Base-by-base conservation (phyloP, 176 grass and related monocot genomes). In the Juncus inflexus region DNA sequence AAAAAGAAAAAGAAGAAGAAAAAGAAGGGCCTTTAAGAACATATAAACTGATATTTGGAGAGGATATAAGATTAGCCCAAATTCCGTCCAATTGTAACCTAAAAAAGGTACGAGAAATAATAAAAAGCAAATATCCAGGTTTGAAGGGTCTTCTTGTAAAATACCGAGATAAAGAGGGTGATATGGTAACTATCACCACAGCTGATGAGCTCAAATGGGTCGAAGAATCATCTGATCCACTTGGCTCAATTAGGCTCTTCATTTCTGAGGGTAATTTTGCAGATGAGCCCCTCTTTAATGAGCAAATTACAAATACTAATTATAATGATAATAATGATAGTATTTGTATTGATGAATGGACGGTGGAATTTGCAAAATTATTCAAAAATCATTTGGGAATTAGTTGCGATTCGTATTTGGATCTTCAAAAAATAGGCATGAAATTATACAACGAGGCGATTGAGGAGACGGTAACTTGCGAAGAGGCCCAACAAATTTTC, bases 1-100 rank as follows among this genome's bases (percentile, higher is more conserved):
- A 59, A 0, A 80, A 9, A 1, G 78, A 79, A 10, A 37, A 61
- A 54, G 56, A 63, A 36, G 50, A 66, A 49, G 63, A 80, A 65
- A 70, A 75, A 61, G 74, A 84, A 66, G 84, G 85, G 60, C 71
- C 77, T 42, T 76, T 67, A 0, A 86, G 61, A 61, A 79, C 78
- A 43, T 85, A 86, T 69, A 97, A 97, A 74, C 61, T 97, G n/a
- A 84, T 97, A 45, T 79, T 89, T 15, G 85, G 82, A 6, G 84
- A 97, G 74, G 92, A 97, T 78, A 91, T 97, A 67, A 90, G 92
- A 63, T 83, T 79, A 74, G 92, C 84, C 7, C 84, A 91, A 58
- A 69, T 91, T 66, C 92, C 87, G 6, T 77, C 77, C 2, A 83
- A 51, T 45, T 90, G 87, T 72, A 63, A 66, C 62, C 80, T 97